Evolutionary conservation across 805 yeast species (phyloP).

Genomic region (Blastobotrys americana): DNA sequence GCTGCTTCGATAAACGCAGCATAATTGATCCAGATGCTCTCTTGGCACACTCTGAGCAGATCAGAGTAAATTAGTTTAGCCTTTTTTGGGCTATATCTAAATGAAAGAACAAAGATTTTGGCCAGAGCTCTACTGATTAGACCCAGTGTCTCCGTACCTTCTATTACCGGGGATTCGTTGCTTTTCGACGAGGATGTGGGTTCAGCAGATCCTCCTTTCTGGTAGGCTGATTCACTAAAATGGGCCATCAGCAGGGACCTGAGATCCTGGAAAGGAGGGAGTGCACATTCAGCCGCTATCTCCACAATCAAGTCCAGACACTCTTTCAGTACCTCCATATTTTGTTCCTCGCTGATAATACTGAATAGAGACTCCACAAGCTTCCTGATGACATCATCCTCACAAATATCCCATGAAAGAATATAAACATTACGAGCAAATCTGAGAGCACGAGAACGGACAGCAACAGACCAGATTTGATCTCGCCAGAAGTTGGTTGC

Average conservation of each 20-base stretch:
- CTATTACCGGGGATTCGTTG: slow-evolving; percentile 1
- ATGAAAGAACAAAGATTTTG: slow-evolving; percentile 31
- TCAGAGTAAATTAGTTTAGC: slow-evolving; percentile 34
- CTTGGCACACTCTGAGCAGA: slow-evolving; percentile 20
- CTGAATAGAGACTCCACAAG: slow-evolving; percentile 31
- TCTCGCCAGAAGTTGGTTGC: slow-evolving; percentile 40
- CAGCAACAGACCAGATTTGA: slow-evolving; percentile 15
- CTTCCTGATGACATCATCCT: slow-evolving; percentile 31
- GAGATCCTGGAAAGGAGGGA: slow-evolving; percentile 9
- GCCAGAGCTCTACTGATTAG: slow-evolving; percentile 24
- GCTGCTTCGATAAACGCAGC: slow-evolving; percentile 38
- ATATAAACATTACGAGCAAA: slow-evolving; percentile 35
- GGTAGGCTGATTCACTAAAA: not conserved
- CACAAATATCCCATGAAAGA: slow-evolving; percentile 31
- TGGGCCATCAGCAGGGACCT: slow-evolving; percentile 11
- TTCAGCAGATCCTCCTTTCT: not conserved
- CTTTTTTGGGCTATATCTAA: slow-evolving; percentile 32
- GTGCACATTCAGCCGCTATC: slow-evolving; percentile 21
- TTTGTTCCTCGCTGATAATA: slow-evolving; percentile 28
- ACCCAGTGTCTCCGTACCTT: too few species aligned
- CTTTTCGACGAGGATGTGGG: not conserved
- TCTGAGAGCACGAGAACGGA: slow-evolving; percentile 21
- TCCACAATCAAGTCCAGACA: slow-evolving; percentile 23
- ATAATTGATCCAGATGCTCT: slow-evolving; percentile 16
- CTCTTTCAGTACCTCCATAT: slow-evolving; percentile 29